phyloP scores from a whole-genome alignment of 768 basidiomycete genomes.

The Termitomyces sp. region DNA sequence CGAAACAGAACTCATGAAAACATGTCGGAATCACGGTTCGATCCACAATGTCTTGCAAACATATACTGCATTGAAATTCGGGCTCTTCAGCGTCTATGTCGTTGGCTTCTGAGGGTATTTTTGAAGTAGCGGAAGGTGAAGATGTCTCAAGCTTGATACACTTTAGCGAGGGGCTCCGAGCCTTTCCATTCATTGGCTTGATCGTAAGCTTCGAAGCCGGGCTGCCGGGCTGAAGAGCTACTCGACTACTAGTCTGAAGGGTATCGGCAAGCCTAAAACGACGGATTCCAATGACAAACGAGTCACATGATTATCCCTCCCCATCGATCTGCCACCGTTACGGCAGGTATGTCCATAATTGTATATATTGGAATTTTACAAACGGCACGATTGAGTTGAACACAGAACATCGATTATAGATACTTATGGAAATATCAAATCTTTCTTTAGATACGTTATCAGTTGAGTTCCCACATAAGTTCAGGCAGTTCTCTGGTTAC shows the following conservation, averaged over 20 bases:
- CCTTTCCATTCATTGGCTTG: slow-evolving; percentile 9
- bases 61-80: slow-evolving; percentile 78
- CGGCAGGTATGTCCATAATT: too few relatives aligned
- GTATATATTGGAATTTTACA: too few relatives aligned
- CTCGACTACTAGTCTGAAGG: neutral
- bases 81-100: slow-evolving; percentile 23
- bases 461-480: too few relatives aligned
- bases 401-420: too few relatives aligned
- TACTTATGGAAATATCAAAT: too few relatives aligned
- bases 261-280: too few relatives aligned
- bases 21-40: slow-evolving; percentile 79
- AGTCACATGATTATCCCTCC: too few relatives aligned
- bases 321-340: too few relatives aligned
- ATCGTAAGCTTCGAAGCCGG: neutral
- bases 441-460: too few relatives aligned
- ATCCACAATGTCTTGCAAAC: slow-evolving; percentile 72
- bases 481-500: too few relatives aligned
- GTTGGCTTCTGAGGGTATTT: neutral
- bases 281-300: too few relatives aligned
- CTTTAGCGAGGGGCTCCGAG: slow-evolving; percentile 29
- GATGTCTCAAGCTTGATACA: slow-evolving; percentile 29
- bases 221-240: neutral
- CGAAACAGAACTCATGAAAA: slow-evolving; percentile 92
- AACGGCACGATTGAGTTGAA: too few relatives aligned
- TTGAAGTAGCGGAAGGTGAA: slow-evolving; percentile 12